Base-by-base conservation (phyloP, 352 stramenopile genomes). In the Globisporangium nagaii region DNA sequence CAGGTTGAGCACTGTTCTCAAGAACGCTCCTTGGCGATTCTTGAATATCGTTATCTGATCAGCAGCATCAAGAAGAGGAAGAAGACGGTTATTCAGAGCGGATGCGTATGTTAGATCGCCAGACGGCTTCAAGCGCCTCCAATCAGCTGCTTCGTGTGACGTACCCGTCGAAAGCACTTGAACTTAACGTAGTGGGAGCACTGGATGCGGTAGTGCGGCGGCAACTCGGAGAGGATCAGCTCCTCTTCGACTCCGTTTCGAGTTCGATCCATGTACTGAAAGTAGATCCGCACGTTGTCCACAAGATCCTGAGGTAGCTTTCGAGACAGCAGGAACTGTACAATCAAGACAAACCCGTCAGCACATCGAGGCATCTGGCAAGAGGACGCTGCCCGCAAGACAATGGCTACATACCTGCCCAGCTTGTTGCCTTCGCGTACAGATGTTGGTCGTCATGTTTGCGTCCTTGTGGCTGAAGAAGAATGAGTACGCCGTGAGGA, bases 221-320 rank as follows among this genome's bases (percentile, higher is more conserved):
- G 74, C 19, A 85, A 41, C 4, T 71, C 65, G 4, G 64, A 66
- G 19, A 85, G 35, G 7, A 85, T 73, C 4, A 76, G 27, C 15
- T 78, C 67, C 47, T 85, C 74, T 49, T 85, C 72, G 1, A 83
- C 65, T 7, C 74, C 74, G 12, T 69, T 80, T 3, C 79, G 73
- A 1, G 77, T 87, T 1, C 75, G 71, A 50, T 90, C 73, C 79
- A 90, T 88, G 35, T 87, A 90, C 36, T 84, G 71, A 37, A 84
- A 88, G 52, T 88, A 90, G 20, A 67, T 63, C 17, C 69, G 64
- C 27, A 90, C 73, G 6, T 65, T 59, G 0, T 30, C 35, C 1
- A 63, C 42, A 1, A 88, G 55, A 4, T 69, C 40, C 1, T 13
- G 37, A 12, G 75, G 37, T 7, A 81, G 55, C n/a, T 74, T 73